These are phyloP conservation scores for Candida anglica DNA, from an alignment of 805 yeast genomes.

Conservation along the genomic window DNA sequence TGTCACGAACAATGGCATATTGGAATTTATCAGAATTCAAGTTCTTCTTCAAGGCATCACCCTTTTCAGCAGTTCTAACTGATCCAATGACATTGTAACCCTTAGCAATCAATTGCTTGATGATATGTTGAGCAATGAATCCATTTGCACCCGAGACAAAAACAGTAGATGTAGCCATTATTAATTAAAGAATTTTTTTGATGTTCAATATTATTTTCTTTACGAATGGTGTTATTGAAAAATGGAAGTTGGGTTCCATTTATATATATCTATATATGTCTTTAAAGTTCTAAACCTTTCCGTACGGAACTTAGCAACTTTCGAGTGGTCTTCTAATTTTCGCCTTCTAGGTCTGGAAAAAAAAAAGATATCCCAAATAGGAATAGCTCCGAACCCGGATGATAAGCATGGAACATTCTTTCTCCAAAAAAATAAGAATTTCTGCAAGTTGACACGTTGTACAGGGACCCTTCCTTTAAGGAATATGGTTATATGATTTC, in stretches of 20 bases:
- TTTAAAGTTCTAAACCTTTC: no score
- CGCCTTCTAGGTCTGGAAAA: no score
- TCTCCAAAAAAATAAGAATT: no score
- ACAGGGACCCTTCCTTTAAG: no score
- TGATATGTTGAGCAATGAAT: conserved; percentile 45
- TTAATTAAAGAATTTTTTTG: background rate
- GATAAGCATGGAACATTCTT: no score
- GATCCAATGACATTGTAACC: conserved; percentile 45
- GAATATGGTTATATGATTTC: no score
- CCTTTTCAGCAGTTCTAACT: conserved; percentile 42
- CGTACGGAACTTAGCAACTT: no score
- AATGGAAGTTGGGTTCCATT: background rate
- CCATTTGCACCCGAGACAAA: conserved; percentile 50
- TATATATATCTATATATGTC: no score
- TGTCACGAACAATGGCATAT: conserved; percentile 46
- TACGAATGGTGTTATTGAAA: background rate
- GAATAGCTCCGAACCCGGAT: no score
- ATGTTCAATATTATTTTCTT: background rate
- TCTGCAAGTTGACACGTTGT: no score
- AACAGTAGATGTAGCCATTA: conserved; percentile 16
- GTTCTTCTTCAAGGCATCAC: conserved; percentile 25
- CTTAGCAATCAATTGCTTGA: conserved; percentile 30
- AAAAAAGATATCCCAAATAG: no score
- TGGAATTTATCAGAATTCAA: conserved; percentile 26
- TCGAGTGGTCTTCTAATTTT: no score